phyloP scores from a whole-genome alignment of 192 early-diverging fungal species.

The Coemansia sp. region DNA sequence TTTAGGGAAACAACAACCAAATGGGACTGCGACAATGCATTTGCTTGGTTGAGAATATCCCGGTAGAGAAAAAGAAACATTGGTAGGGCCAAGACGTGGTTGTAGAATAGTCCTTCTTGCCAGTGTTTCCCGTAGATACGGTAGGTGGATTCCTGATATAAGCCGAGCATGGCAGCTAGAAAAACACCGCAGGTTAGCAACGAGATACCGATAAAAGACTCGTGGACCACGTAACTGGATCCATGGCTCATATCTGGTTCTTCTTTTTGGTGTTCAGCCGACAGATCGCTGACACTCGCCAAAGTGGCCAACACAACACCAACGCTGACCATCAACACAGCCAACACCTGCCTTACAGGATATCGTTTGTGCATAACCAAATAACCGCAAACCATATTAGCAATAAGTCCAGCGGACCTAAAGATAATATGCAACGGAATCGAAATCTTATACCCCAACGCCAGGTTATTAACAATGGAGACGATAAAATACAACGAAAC shows the following conservation, averaged over 20 bases:
- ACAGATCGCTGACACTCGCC: constrained; percentile 17
- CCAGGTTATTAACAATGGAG: constrained; percentile 80
- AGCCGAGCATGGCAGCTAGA: constrained; percentile 75
- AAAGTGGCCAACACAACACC: constrained; percentile 75
- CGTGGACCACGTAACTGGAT: not conserved
- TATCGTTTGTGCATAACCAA: constrained; percentile 65
- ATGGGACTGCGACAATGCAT: constrained; percentile 49
- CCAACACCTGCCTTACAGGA: constrained; percentile 49
- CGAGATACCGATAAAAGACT: constrained; percentile 67
- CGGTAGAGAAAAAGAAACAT: constrained; percentile 73
- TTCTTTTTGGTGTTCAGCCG: not conserved
- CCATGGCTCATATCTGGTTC: not conserved
- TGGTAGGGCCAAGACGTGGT: constrained; percentile 79
- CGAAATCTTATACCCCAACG: constrained; percentile 76
- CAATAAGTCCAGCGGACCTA: constrained; percentile 76
- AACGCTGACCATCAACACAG: constrained; percentile 74
- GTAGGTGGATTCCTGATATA: constrained; percentile 82
- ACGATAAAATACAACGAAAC: constrained; percentile 77
- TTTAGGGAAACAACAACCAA: constrained; percentile 20
- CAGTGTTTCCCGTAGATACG: constrained; percentile 75
- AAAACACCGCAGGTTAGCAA: constrained; percentile 72
- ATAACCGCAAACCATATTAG: constrained; percentile 78
- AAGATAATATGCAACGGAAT: constrained; percentile 93
- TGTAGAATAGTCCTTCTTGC: constrained; percentile 89
- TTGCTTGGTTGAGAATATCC: constrained; percentile 62